A percentile compares a stretch with the other conserved stretches of the same genome.
Evolutionary conservation across 805 yeast species (phyloP).

Genomic region (Candida chauliodis): DNA sequence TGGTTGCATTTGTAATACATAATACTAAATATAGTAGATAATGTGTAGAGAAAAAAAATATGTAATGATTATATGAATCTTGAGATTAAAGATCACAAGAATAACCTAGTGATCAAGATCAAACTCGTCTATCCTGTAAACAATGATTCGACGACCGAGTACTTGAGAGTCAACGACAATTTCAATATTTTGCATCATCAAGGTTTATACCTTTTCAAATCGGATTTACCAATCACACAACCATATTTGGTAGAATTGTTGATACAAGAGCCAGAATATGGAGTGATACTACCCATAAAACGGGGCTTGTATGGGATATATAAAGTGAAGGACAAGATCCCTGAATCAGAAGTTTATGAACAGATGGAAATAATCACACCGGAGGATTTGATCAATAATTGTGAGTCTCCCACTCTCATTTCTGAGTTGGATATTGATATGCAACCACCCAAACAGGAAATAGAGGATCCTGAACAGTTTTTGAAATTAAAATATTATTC

Average conservation of each 20-base stretch:
- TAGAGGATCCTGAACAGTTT: slow-evolving; percentile 27
- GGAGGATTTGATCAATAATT: neutral
- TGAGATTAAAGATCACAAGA: neutral
- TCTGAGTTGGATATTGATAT: neutral
- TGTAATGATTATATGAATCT: neutral
- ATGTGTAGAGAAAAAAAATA: neutral
- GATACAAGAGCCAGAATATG: neutral
- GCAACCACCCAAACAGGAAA: slow-evolving; percentile 8
- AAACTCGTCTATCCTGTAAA: neutral
- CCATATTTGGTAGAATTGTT: neutral
- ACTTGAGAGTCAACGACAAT: neutral
- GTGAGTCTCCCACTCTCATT: neutral
- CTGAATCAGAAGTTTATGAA: neutral
- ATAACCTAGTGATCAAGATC: neutral
- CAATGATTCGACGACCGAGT: neutral
- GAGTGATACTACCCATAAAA: slow-evolving; percentile 1
- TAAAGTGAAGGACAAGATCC: neutral
- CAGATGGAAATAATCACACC: slow-evolving; percentile 1
- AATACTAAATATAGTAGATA: too few species aligned
- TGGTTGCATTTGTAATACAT: slow-evolving; percentile 45
- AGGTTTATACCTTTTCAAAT: neutral
- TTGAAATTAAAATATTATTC: slow-evolving; percentile 31
- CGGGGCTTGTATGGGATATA: slow-evolving; percentile 1
- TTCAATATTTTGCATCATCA: neutral
- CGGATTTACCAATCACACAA: neutral